phyloP scores from a whole-genome alignment of 805 yeast species.

The Sugiyamaella smithiae region DNA sequence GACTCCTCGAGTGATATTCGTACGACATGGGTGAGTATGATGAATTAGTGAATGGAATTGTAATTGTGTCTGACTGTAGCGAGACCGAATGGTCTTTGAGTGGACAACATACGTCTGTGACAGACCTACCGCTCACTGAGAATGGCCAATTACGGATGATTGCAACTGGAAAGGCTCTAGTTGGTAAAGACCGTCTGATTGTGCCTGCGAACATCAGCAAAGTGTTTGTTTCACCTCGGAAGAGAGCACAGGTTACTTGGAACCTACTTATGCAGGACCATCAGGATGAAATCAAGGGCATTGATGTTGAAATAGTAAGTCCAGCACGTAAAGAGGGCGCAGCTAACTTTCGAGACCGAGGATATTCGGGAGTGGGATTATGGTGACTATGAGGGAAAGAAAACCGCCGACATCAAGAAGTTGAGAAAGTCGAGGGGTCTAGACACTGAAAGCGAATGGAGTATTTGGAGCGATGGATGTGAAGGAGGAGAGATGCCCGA shows the following conservation, averaged over 20 bases:
- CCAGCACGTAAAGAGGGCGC: too few species aligned
- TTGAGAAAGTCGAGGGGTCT: slow-evolving; percentile 61
- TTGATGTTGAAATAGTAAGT: slow-evolving; percentile 24
- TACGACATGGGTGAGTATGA: slow-evolving; percentile 38
- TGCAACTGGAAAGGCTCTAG: slow-evolving; percentile 67
- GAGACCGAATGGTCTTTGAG: slow-evolving; percentile 96
- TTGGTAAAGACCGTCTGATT: slow-evolving; percentile 58
- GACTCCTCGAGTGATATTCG: slow-evolving; percentile 39
- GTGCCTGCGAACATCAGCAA: slow-evolving; percentile 60
- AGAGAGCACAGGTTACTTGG: slow-evolving; percentile 73
- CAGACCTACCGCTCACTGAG: slow-evolving; percentile 75
- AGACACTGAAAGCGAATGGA: slow-evolving; percentile 53
- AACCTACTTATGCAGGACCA: slow-evolving; percentile 53
- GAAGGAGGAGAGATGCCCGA: slow-evolving; percentile 77
- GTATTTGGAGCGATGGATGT: slow-evolving; percentile 90
- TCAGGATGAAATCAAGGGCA: slow-evolving; percentile 27
- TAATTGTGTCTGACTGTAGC: slow-evolving; percentile 24
- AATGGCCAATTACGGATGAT: slow-evolving; percentile 76
- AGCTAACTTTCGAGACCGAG: too few species aligned
- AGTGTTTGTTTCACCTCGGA: slow-evolving; percentile 77
- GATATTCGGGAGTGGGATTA: slow-evolving; percentile 94
- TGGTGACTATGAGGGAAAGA: slow-evolving; percentile 89
- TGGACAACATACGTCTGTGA: slow-evolving; percentile 86
- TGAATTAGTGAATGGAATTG: neutral
- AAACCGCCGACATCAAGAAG: slow-evolving; percentile 62